phyloP scores from a whole-genome alignment of 805 yeast species.

The Kockiozyma suomiensis region DNA sequence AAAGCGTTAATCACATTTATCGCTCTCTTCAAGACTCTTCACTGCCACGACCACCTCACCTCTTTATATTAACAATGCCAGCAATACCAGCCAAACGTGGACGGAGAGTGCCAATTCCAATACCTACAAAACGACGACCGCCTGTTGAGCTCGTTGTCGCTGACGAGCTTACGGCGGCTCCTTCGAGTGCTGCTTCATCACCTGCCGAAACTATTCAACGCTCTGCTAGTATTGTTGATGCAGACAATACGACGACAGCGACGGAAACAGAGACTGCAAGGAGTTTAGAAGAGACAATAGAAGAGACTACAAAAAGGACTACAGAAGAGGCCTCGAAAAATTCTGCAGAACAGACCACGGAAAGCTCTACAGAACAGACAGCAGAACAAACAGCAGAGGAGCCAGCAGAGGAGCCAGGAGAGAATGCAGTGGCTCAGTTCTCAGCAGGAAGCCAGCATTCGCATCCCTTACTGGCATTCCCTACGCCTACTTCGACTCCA shows the following conservation, averaged over 20 bases:
- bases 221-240: neutral
- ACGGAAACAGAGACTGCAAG: neutral
- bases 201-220: too few relatives aligned
- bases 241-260: neutral
- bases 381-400: neutral
- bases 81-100: neutral
- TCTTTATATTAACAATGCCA: neutral
- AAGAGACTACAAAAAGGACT: too few relatives aligned
- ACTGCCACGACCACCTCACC: neutral
- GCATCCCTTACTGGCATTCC: neutral
- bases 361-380: too few relatives aligned
- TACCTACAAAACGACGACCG: neutral
- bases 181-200: neutral
- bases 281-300: too few relatives aligned
- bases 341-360: too few relatives aligned
- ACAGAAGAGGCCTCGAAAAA: too few relatives aligned
- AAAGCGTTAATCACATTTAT: too few relatives aligned
- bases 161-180: neutral
- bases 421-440: too few relatives aligned
- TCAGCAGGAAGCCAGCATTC: neutral
- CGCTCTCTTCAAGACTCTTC: too few relatives aligned
- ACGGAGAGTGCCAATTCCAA: neutral
- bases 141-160: conserved; percentile 3
- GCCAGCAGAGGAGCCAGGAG: too few relatives aligned
- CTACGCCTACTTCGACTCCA: neutral